Conservation (phyloP, 192 early-diverging fungal species). For the Backusella sp. region DNA sequence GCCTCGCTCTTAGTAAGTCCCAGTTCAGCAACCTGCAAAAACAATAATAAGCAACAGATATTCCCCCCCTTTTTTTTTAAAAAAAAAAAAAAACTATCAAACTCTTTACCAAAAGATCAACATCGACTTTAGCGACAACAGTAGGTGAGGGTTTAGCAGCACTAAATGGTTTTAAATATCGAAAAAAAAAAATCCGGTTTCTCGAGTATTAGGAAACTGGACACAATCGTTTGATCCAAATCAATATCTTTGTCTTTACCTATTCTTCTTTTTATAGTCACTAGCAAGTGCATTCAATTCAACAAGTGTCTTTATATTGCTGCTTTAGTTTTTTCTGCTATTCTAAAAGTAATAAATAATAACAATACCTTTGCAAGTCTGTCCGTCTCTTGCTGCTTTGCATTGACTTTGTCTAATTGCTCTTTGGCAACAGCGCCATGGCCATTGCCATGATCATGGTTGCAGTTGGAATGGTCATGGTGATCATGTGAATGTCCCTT, state of each 20-base stretch:
- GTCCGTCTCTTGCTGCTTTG: slow-evolving; percentile 2
- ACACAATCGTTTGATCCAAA: background rate
- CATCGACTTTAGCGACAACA: slow-evolving; percentile 2
- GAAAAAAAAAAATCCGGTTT: background rate
- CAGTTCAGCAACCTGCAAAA: slow-evolving; percentile 11
- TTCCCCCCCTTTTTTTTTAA: background rate
- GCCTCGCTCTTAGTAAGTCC: slow-evolving; percentile 12
- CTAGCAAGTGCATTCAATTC: slow-evolving; percentile 3
- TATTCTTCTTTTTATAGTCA: background rate
- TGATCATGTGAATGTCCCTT: slow-evolving; percentile 7
- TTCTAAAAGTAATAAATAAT: background rate
- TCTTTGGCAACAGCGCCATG: background rate
- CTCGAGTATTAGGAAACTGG: background rate
- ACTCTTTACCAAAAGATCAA: slow-evolving; percentile 14
- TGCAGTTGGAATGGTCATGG: slow-evolving; percentile 10
- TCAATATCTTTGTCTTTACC: background rate
- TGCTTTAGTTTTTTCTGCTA: background rate
- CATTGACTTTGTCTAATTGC: slow-evolving; percentile 2
- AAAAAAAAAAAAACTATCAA: background rate
- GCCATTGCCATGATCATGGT: background rate
- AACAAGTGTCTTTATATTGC: background rate
- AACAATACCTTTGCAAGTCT: slow-evolving; percentile 18
- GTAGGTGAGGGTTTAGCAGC: background rate
- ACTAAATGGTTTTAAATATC: background rate
- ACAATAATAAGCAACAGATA: background rate